Conservation (phyloP, 2,329 filamentous ascomycete genomes). For the Neofusicoccum ribis region DNA sequence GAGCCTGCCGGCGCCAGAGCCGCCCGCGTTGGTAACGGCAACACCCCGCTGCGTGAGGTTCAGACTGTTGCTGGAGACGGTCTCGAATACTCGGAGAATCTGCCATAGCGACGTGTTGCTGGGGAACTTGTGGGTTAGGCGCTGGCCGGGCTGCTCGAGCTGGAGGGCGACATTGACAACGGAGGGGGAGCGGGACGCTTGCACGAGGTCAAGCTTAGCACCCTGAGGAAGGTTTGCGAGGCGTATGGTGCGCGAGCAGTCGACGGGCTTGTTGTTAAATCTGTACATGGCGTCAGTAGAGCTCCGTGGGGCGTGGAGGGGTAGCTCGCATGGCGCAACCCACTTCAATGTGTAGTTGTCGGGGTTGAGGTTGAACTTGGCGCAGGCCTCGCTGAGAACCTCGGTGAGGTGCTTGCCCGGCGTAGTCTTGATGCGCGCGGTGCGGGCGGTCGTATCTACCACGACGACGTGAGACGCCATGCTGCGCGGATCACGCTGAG, state of each 20-base stretch:
- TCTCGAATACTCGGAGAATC: constrained; percentile 86
- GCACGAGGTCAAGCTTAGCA: constrained; percentile 89
- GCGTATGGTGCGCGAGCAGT: constrained; percentile 81
- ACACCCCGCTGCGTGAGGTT: constrained; percentile 84
- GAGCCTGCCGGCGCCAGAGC: constrained; percentile 67
- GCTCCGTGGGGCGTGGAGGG: constrained; percentile 20
- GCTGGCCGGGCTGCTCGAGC: constrained; percentile 69
- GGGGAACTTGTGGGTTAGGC: constrained; percentile 81
- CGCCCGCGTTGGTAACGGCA: constrained; percentile 59
- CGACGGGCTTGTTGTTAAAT: constrained; percentile 76
- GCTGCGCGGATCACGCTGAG: constrained; percentile 26
- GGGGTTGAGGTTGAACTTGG: constrained; percentile 71
- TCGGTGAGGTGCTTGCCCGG: constrained; percentile 81
- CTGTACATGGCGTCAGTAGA: constrained; percentile 21
- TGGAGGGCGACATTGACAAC: constrained; percentile 88
- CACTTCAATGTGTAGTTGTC: constrained; percentile 82
- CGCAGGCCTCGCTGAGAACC: constrained; percentile 82
- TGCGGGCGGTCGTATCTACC: constrained; percentile 74
- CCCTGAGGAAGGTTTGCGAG: constrained; percentile 80
- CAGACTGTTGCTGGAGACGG: constrained; percentile 52
- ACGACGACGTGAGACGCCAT: constrained; percentile 92
- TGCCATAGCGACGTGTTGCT: constrained; percentile 89
- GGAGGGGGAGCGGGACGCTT: constrained; percentile 80
- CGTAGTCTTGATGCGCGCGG: constrained; percentile 78
- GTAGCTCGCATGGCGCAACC: constrained; percentile 23